Conservation (phyloP, 164 flowering plant species). For the Macadamia integrifolia region DNA sequence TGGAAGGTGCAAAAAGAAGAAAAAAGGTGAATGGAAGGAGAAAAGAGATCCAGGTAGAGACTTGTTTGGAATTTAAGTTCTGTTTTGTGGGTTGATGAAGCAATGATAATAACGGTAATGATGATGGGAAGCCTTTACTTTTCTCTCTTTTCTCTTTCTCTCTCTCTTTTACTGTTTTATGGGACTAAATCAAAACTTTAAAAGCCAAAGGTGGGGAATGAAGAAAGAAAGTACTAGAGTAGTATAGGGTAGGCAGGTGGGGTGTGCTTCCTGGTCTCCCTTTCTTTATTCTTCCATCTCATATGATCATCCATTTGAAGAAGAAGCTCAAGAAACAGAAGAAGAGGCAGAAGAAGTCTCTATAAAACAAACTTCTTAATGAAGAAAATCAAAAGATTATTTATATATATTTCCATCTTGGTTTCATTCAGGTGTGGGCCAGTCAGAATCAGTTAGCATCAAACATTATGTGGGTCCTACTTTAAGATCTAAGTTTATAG, state of each 20-base stretch:
- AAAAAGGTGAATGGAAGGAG: constrained; percentile 20
- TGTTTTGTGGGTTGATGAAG: constrained; percentile 15
- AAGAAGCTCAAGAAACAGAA: no score
- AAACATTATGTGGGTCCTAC: no score
- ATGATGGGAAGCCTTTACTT: constrained; percentile 11
- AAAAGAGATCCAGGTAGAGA: constrained; percentile 24
- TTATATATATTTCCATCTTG: no score
- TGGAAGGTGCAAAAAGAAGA: constrained; percentile 36
- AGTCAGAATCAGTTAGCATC: no score
- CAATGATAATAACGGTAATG: constrained; percentile 15
- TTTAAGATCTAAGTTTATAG: no score
- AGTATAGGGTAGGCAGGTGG: not conserved
- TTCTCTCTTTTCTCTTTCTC: constrained; percentile 14
- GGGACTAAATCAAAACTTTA: constrained; percentile 25
- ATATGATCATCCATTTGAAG: not conserved
- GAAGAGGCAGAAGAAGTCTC: no score
- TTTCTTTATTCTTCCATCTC: not conserved
- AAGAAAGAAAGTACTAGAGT: not conserved
- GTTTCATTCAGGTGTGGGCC: no score
- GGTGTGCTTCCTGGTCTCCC: not conserved
- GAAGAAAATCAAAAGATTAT: no score
- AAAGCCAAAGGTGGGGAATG: constrained; percentile 14
- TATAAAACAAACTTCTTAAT: no score
- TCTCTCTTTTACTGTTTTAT: constrained; percentile 34
- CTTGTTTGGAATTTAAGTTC: constrained; percentile 37